These are phyloP conservation scores for Aspergillus taichungensis DNA, from an alignment of 495 filamentous ascomycete species.

Conservation along the genomic window DNA sequence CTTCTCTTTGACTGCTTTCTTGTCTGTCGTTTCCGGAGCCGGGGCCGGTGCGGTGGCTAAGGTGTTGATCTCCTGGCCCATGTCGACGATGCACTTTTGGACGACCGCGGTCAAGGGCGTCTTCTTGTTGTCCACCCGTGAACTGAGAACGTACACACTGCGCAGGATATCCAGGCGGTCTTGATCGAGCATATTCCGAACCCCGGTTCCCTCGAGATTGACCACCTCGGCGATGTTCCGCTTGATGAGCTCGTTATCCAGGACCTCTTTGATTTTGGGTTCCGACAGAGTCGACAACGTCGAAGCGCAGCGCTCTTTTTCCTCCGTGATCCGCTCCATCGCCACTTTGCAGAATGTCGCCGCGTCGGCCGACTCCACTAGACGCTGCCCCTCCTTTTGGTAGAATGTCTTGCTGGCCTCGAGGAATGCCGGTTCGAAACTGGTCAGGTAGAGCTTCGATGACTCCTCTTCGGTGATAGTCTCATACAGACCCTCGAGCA, in stretches of 20 bases:
- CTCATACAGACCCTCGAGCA: slow-evolving; percentile 88
- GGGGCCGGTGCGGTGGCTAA: slow-evolving; percentile 34
- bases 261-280: slow-evolving; percentile 63
- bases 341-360: slow-evolving; percentile 77
- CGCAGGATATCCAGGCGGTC: slow-evolving; percentile 66
- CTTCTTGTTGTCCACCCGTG: slow-evolving; percentile 72
- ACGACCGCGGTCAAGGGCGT: slow-evolving; percentile 57
- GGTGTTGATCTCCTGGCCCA: slow-evolving; percentile 75
- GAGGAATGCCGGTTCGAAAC: slow-evolving; percentile 76
- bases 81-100: slow-evolving; percentile 63
- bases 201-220: slow-evolving; percentile 71
- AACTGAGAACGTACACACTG: slow-evolving; percentile 68
- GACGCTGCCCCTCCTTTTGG: slow-evolving; percentile 54
- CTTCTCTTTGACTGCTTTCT: slow-evolving; percentile 39
- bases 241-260: slow-evolving; percentile 72
- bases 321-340: slow-evolving; percentile 64
- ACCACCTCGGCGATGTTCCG: slow-evolving; percentile 74
- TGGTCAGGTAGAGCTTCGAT: slow-evolving; percentile 72
- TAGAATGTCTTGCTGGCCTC: slow-evolving; percentile 67
- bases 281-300: slow-evolving; percentile 63
- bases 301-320: slow-evolving; percentile 69
- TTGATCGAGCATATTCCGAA: slow-evolving; percentile 86
- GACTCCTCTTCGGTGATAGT: slow-evolving; percentile 58
- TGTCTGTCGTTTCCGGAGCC: slow-evolving; percentile 16
- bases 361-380: slow-evolving; percentile 72